Evolutionary conservation across 768 basidiomycete genomes (phyloP), one percentile per base, ranked within the genome.

Genomic region (Lactarius evosmus): DNA sequence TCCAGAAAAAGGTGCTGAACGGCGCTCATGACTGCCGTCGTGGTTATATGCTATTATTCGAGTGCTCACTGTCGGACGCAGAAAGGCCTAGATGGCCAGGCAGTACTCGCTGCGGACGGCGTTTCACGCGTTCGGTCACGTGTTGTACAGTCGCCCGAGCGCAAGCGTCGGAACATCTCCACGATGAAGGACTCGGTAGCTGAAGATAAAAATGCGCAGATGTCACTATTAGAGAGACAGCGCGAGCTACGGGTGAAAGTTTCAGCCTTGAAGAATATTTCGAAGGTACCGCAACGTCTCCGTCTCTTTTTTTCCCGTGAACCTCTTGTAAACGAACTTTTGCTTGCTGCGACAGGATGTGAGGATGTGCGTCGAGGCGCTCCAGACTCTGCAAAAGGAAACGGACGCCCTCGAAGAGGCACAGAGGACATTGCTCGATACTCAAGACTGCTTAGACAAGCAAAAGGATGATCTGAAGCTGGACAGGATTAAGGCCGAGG

Each of bases 81-180:
- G 85, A 87, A 90, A 77, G 79, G 74, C 62, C 77, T 90, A 30
- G 83, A 83, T 65, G 78, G 78, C 2, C 87, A 92, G 56, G 80
- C 86, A 11, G 77, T 82, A 7, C 78, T 80, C 50, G 76, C 86
- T 27, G 77, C 81, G 46, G 87, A 90, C 61, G 78, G 80, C 51
- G 86, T 91, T 66, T 75, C 77, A 14, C 83, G 87, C 49, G 86
- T 86, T 0, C 81, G 85, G 56, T 78, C 85, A 32, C 85, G 93
- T 30, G 88, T 97, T 66, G 93, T 97, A 3, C 91, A 94, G 73
- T 94, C 92, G 0, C 95, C 95, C 0, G 95, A 96, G 53, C 83
- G 94, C 51, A 89, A 96, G 68, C 90, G 88, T 72, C 84, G 87
- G 56, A 89, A 85, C 49, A 96, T 96, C 69, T 75, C 81, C 12